Conservation (phyloP, 169 alveolate species). For the Eimeria sp. region DNA sequence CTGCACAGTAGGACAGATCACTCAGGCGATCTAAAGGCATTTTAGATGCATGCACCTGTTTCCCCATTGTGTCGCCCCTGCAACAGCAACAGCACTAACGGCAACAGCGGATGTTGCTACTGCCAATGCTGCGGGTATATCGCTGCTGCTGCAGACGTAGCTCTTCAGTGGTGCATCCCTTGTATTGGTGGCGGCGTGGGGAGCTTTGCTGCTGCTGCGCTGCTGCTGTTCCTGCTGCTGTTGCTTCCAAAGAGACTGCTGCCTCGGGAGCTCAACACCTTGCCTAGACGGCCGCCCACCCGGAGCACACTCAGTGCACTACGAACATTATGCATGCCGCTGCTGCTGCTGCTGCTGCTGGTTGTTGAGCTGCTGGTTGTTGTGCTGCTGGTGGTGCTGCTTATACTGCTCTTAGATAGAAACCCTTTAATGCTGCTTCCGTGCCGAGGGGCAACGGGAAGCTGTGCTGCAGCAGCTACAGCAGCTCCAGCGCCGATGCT, state of each 20-base stretch:
- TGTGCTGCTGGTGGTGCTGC: conserved; percentile 35
- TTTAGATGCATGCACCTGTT: no score
- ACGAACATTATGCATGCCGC: not conserved
- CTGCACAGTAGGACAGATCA: no score
- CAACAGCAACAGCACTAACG: not conserved
- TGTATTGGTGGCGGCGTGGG: not conserved
- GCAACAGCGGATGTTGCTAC: not conserved
- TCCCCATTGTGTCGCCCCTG: no score
- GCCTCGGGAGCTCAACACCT: not conserved
- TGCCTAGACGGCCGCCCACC: not conserved
- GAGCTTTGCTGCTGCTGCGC: not conserved
- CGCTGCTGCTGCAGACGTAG: not conserved
- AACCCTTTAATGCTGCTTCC: not conserved
- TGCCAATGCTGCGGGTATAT: no score
- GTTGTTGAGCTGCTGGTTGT: not conserved
- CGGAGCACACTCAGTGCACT: conserved; percentile 8
- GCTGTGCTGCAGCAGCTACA: not conserved
- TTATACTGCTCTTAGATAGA: not conserved
- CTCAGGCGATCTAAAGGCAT: no score
- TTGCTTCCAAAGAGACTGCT: conserved; percentile 12
- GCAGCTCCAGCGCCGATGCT: not conserved
- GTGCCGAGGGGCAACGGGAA: not conserved
- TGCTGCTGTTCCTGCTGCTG: conserved; percentile 16
- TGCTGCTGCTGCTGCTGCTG: no score
- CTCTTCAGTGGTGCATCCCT: not conserved